phyloP scores from a whole-genome alignment of 2,329 filamentous ascomycete genomes.

The Diaporthe caulivora region DNA sequence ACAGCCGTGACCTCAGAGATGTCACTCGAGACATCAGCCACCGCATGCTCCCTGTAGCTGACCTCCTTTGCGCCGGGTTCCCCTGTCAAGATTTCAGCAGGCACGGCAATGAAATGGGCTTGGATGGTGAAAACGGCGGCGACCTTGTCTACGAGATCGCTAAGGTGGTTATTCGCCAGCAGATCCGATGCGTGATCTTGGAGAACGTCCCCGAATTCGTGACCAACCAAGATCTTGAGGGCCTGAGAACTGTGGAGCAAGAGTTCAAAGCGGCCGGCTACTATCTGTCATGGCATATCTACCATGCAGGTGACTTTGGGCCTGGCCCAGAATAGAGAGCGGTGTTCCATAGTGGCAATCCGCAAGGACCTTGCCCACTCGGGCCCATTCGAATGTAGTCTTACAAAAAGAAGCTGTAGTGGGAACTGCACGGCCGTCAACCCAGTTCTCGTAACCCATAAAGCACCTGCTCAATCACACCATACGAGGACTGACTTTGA shows the following conservation, averaged over 20 bases:
- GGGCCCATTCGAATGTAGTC: neutral
- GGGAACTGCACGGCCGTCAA: neutral
- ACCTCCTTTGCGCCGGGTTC: neutral
- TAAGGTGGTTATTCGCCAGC: neutral
- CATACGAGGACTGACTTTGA: neutral
- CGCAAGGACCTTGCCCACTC: neutral
- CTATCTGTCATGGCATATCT: neutral
- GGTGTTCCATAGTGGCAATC: neutral
- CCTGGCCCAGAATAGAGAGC: neutral
- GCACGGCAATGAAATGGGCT: neutral
- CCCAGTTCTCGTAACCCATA: neutral
- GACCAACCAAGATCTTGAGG: neutral
- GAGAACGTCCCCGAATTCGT: neutral
- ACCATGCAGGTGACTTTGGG: slow-evolving; percentile 2
- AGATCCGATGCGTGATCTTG: neutral
- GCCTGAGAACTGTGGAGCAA: neutral
- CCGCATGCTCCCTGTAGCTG: neutral
- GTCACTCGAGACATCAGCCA: neutral
- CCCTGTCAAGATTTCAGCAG: slow-evolving; percentile 1
- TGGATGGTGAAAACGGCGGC: neutral
- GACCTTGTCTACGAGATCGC: neutral
- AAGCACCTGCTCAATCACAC: neutral
- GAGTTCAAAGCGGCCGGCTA: slow-evolving; percentile 3
- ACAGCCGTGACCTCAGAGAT: neutral
- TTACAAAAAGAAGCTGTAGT: too few species aligned